phyloP scores from a whole-genome alignment of 169 alveolate genomes.

The Babesia ovata region DNA sequence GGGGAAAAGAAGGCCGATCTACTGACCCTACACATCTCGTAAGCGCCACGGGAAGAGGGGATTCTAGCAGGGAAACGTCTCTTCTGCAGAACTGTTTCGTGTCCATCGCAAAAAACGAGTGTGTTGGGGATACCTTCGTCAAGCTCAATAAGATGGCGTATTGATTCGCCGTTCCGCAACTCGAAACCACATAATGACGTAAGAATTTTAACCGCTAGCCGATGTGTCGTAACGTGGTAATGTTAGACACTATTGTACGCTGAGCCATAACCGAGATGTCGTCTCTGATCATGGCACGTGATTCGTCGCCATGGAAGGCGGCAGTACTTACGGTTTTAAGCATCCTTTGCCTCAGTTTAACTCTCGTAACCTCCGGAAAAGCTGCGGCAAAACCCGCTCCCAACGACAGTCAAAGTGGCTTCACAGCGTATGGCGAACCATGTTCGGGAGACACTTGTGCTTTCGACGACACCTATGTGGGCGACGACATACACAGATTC shows the following conservation, averaged over 20 bases:
- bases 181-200: neutral
- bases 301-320: neutral
- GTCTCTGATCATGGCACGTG: neutral
- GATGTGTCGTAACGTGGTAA: neutral
- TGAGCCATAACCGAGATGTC: slow-evolving; percentile 1
- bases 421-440: slow-evolving; percentile 18
- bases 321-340: neutral
- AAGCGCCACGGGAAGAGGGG: slow-evolving; percentile 8
- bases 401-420: neutral
- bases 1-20: neutral
- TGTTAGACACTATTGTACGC: neutral
- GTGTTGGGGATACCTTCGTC: slow-evolving; percentile 51
- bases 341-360: neutral
- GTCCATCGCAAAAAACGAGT: slow-evolving; percentile 56
- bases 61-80: slow-evolving; percentile 21
- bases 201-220: neutral
- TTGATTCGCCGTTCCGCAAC: neutral
- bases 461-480: slow-evolving; percentile 3
- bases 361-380: neutral
- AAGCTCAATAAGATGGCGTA: slow-evolving; percentile 44
- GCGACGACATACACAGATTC: neutral
- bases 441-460: slow-evolving; percentile 3
- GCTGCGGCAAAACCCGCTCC: neutral
- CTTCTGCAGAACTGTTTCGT: slow-evolving; percentile 53
- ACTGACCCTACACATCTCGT: slow-evolving; percentile 8